Conservation (phyloP, 345 rosid genomes). For the Eucalyptus pauciflora region DNA sequence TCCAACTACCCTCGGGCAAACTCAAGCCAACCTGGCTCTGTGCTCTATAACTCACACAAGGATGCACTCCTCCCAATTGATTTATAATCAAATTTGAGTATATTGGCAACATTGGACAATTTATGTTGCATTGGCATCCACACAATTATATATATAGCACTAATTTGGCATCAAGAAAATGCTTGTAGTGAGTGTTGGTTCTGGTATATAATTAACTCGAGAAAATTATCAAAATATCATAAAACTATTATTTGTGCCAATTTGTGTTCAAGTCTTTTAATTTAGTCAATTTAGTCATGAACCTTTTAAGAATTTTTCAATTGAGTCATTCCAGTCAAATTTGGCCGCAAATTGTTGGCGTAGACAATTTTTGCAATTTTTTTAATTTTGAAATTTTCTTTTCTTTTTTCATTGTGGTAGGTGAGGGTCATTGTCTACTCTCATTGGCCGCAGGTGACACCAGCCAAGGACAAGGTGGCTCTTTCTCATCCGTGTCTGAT, state of each 20-base stretch:
- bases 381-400: background rate
- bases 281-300: background rate
- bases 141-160: background rate
- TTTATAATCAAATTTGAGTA: background rate
- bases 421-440: background rate
- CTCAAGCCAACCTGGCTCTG: background rate
- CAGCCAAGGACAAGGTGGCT: rapidly evolving
- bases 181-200: background rate
- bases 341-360: rapidly evolving
- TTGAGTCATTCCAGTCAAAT: background rate
- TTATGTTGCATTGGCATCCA: background rate
- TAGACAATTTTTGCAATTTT: background rate
- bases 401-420: background rate
- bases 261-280: no score
- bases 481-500: rapidly evolving
- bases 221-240: background rate
- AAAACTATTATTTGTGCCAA: background rate
- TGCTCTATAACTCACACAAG: background rate
- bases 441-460: rapidly evolving
- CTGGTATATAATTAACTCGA: rapidly evolving
- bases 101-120: background rate
- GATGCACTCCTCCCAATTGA: background rate
- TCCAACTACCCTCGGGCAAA: background rate
- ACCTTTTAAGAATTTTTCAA: background rate
- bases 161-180: background rate